Evolutionary conservation across 352 stramenopile species (phyloP), one percentile per base, ranked within the genome.

Genomic region (Phytophthora kernoviae): DNA sequence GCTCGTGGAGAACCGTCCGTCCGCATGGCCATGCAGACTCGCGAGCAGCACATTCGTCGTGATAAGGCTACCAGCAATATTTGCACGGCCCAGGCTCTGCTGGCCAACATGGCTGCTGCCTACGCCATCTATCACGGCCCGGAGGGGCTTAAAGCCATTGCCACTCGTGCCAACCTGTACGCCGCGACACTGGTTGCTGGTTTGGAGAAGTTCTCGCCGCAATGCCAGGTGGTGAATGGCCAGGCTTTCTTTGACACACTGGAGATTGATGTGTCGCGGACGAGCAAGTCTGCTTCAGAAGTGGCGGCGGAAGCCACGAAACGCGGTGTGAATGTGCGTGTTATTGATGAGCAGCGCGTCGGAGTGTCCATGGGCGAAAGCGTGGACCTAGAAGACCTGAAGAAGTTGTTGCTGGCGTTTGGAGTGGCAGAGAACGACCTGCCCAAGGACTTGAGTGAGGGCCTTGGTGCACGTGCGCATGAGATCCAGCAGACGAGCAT

Each of bases 61-160:
- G 97, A 99, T 79, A 99, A 99, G 81, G 98, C 98, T 5, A 99
- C 98, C 2, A 98, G 84, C 50, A 99, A 99, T 77, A 99, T 99
- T 78, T 99, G 98, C 71, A 99, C 98, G 27, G 97, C 98, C 0
- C 98, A 99, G 78, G 97, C 97, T 39, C 70, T 99, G 45, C 77
- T 99, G 34, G 98, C 98, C 30, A 99, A 99, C 80, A 99, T 99
- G 94, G 96, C 97, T 6, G 94, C 96, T 15, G 84, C 92, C 1
- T 99, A 99, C 77, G 97, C 94, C 1, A 93, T 99, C 59, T 99
- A 99, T 79, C 98, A 99, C 75, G 98, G 98, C 34, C 97, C 97
- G 5, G 89, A 99, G 21, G 98, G 98, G 26, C 73, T 99, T 17
- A 75, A 83, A 26, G 67, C 77, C 39, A 99, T 99, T 70, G 92